phyloP scores from a whole-genome alignment of 768 basidiomycete genomes.

The Russula foetens region DNA sequence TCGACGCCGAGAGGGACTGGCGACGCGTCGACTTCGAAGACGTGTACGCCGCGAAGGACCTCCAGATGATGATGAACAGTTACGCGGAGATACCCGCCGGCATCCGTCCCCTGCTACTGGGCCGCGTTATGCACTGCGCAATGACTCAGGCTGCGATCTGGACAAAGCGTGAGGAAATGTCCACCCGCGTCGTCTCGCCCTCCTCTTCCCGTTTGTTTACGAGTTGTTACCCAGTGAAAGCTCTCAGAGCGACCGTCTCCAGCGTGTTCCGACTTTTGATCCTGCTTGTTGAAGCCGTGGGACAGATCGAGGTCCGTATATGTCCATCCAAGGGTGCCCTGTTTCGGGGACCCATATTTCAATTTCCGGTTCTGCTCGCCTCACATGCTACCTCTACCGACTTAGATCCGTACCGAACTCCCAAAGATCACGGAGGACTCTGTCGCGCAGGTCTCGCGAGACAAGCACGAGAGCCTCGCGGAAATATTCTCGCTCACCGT shows the following conservation, averaged over 20 bases:
- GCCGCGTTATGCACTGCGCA: conserved; percentile 9
- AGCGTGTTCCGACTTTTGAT: conserved; percentile 11
- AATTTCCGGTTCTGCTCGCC: neutral
- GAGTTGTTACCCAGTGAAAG: conserved; percentile 6
- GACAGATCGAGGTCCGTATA: conserved; percentile 11
- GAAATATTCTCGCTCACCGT: conserved; percentile 3
- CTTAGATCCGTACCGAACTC: conserved; percentile 2
- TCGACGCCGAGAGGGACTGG: conserved; percentile 3
- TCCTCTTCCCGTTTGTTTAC: neutral
- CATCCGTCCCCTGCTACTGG: conserved; percentile 10
- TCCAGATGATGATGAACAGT: conserved; percentile 2
- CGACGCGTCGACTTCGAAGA: conserved; percentile 1
- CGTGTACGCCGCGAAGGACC: conserved; percentile 8
- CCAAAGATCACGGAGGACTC: conserved; percentile 7
- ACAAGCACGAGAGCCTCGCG: conserved; percentile 5
- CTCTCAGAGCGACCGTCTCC: neutral
- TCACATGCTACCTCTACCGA: neutral
- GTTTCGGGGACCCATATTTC: neutral
- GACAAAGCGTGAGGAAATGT: conserved; percentile 13
- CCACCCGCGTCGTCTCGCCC: neutral
- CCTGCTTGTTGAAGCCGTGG: neutral
- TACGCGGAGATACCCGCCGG: conserved; percentile 15
- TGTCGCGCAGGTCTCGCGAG: conserved; percentile 9
- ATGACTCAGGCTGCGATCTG: conserved; percentile 12
- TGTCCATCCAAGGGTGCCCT: no score